phyloP scores from a whole-genome alignment of 83 land plant species.

The Picea abies region DNA sequence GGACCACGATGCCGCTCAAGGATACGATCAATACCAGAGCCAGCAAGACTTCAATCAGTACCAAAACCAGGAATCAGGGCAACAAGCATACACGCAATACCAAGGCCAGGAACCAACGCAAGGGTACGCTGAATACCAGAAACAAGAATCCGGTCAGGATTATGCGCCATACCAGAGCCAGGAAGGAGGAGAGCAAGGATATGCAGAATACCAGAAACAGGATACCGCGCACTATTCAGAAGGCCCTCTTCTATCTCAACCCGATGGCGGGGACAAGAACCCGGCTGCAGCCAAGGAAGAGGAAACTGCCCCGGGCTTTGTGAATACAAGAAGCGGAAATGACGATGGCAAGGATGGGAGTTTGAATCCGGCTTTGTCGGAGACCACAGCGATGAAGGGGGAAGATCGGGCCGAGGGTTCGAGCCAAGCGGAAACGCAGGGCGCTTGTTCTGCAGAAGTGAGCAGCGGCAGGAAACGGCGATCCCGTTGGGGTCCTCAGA shows the following conservation, averaged over 20 bases:
- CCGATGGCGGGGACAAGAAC: too few relatives aligned
- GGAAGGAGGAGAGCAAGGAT: neutral
- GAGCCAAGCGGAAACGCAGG: constrained; percentile 12
- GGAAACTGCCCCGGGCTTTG: neutral
- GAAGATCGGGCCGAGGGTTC: constrained; percentile 4
- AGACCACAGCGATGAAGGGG: neutral
- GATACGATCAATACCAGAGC: neutral
- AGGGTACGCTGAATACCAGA: neutral
- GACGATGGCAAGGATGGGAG: neutral
- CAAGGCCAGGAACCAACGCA: neutral
- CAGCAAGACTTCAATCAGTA: neutral
- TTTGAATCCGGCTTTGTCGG: constrained; percentile 3
- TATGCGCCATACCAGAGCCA: constrained; percentile 1
- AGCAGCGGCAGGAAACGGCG: constrained; percentile 46
- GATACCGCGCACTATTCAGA: neutral
- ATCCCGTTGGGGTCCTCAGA: constrained; percentile 63
- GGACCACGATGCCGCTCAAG: neutral
- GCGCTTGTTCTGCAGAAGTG: constrained; percentile 23
- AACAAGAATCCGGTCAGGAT: neutral
- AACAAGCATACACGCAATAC: neutral
- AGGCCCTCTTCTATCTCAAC: too few relatives aligned
- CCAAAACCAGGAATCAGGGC: neutral
- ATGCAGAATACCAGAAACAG: neutral
- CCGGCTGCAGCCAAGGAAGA: neutral
- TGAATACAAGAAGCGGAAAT: neutral